Base-by-base conservation (phyloP, 2,329 filamentous ascomycete genomes). In the Sphaerulina musiva region DNA sequence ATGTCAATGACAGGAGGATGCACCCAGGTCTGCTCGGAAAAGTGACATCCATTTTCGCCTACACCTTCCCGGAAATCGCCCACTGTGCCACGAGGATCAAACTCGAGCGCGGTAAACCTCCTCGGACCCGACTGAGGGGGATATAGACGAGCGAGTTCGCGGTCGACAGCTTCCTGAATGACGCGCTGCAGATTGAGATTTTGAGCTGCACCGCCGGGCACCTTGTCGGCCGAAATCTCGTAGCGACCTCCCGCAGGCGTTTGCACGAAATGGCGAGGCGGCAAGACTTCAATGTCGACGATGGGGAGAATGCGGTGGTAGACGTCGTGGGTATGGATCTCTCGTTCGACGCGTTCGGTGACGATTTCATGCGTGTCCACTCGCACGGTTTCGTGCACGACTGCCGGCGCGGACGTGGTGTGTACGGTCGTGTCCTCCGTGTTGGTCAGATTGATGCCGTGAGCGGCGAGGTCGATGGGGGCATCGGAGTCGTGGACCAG, bases 291-390 rank as follows among this genome's bases (percentile, higher is more conserved):
- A 10, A 76, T 73, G 49, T 81, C 76, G 29, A 76, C 70, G 20
- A 81, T 71, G 2, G 79, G 79, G n/a, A 78, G 73, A 26, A 78
- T 69, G 26, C 75, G 74, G 55, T 80, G 77, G 59, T 74, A 76
- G 36, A 78, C 65, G 57, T 80, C 74, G 62, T 81, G 72, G 34
- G 74, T 75, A 66, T 81, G 79, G 34, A 79, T 78, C 55, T 81
- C 78, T 38, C 77, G 75, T 6, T 73, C 75, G 48, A 80, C 75
- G 20, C 63, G 60, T 59, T 79, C 72, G 58, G 78, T 69, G 12
- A 72, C 62, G 43, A 80, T 69, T 46, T 79, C 69, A 55, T 77
- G 76, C 9, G 70, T 62, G 11, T 72, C 63, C 3, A 72, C 70
- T 12, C 70, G 69, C 39, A 80, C 66, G 0, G 71, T 69, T 59